These are phyloP conservation scores for Tetrahymena borealis DNA, from an alignment of 73 alveolate genomes.

Conservation along the genomic window DNA sequence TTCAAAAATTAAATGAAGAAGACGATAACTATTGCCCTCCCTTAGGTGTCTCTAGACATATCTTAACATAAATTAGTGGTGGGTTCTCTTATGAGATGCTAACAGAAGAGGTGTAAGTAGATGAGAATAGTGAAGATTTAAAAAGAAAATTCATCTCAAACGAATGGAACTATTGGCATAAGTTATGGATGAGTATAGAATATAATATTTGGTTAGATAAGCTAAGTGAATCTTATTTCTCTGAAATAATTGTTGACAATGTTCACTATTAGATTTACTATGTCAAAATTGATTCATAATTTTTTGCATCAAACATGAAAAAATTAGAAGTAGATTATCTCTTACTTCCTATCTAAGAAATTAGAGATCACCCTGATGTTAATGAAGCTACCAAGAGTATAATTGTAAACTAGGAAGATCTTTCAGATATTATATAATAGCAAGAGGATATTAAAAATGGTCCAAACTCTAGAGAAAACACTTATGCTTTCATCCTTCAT, in stretches of 20 bases:
- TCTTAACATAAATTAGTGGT: neutral
- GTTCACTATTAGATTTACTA: neutral
- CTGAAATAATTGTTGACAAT: neutral
- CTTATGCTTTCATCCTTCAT: neutral
- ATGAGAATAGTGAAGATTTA: neutral
- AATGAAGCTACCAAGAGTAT: neutral
- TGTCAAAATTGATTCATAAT: neutral
- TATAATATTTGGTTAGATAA: neutral
- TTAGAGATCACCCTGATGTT: neutral
- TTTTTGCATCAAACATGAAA: neutral
- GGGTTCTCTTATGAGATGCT: neutral
- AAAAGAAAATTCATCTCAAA: neutral
- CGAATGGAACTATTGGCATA: neutral
- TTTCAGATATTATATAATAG: no score
- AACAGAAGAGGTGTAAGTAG: neutral
- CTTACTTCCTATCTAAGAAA: neutral
- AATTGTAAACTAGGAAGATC: no score
- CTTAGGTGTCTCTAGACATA: neutral
- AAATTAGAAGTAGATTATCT: neutral
- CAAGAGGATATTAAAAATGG: neutral
- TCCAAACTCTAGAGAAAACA: neutral
- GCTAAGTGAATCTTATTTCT: neutral
- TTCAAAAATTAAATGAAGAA: neutral
- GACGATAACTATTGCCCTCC: neutral
- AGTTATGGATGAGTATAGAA: neutral